A percentile compares a stretch with the other conserved stretches of the same genome.
Conservation (phyloP, 208 protist genomes). For the Leishmania arabica region DNA sequence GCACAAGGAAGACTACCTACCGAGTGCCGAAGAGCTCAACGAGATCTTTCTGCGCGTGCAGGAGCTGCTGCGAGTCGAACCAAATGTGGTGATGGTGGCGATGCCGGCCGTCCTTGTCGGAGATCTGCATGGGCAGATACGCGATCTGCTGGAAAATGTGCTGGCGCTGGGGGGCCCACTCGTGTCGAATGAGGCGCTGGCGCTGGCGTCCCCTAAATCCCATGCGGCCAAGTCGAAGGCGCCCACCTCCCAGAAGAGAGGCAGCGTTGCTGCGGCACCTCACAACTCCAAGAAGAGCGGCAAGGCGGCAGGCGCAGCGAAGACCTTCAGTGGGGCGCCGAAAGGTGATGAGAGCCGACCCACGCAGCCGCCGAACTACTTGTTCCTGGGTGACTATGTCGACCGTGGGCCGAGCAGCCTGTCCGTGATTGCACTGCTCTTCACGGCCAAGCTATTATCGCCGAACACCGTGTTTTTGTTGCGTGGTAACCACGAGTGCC, state of each 20-base stretch:
- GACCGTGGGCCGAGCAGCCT: constrained; percentile 98
- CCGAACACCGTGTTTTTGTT: constrained; percentile 98
- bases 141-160: constrained; percentile 72
- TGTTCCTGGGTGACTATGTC: constrained; percentile 99
- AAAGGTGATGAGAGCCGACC: neutral
- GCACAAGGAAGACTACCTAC: constrained; percentile 49
- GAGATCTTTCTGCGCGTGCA: constrained; percentile 72
- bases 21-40: constrained; percentile 74
- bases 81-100: constrained; percentile 96
- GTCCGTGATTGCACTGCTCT: constrained; percentile 94
- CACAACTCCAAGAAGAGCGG: constrained; percentile 2
- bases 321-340: neutral
- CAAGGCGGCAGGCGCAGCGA: neutral
- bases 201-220: neutral
- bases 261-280: neutral
- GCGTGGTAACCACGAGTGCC: constrained; percentile 99
- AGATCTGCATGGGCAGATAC: constrained; percentile 87
- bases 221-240: neutral
- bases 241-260: neutral
- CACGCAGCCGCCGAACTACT: constrained; percentile 83
- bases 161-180: constrained; percentile 69
- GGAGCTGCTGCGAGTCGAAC: constrained; percentile 89
- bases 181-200: constrained; percentile 31
- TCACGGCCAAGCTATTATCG: constrained; percentile 97
- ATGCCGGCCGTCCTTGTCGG: constrained; percentile 92